These are phyloP conservation scores for Haematococcus sp. DNA, from an alignment of 139 green algal species.

Conservation along the genomic window DNA sequence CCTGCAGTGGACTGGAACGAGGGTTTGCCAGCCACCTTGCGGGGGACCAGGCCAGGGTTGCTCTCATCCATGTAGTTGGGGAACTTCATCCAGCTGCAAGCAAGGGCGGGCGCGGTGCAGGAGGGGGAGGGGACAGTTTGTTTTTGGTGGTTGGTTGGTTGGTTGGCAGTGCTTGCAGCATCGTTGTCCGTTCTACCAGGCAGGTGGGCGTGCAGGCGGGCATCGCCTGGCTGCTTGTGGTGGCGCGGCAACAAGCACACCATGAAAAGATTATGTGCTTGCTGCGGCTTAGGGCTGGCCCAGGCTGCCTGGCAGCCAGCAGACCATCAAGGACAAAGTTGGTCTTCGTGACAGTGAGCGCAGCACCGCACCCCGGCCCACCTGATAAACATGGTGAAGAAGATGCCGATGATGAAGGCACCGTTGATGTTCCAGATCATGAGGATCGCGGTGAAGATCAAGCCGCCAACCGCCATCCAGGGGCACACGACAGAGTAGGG, in stretches of 20 bases:
- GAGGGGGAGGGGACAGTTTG: neutral
- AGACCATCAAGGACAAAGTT: too few species aligned
- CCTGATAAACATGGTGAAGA: slow-evolving; percentile 63
- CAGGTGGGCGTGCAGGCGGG: too few species aligned
- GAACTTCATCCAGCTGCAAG: slow-evolving; percentile 54
- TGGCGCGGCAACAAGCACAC: too few species aligned
- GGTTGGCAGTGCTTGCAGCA: too few species aligned
- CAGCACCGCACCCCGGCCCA: slow-evolving; percentile 24
- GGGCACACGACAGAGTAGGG: slow-evolving; percentile 42
- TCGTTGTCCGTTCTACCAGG: too few species aligned
- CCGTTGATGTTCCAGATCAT: slow-evolving; percentile 33
- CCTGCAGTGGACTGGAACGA: slow-evolving; percentile 16
- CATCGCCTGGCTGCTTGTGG: too few species aligned
- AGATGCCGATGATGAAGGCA: slow-evolving; percentile 61
- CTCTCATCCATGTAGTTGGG: slow-evolving; percentile 19
- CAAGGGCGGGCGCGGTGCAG: slow-evolving; percentile 8
- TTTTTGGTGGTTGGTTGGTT: too few species aligned
- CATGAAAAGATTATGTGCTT: too few species aligned
- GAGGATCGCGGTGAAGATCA: slow-evolving; percentile 46
- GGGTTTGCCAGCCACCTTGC: slow-evolving; percentile 27
- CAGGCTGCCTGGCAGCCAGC: too few species aligned
- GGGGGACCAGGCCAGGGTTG: slow-evolving; percentile 20
- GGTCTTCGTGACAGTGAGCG: too few species aligned
- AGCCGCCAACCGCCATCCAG: slow-evolving; percentile 52
- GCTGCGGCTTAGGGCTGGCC: too few species aligned